These are phyloP conservation scores for Berkeleyomyces basicola DNA, from an alignment of 2,329 filamentous ascomycete genomes.

Conservation along the genomic window DNA sequence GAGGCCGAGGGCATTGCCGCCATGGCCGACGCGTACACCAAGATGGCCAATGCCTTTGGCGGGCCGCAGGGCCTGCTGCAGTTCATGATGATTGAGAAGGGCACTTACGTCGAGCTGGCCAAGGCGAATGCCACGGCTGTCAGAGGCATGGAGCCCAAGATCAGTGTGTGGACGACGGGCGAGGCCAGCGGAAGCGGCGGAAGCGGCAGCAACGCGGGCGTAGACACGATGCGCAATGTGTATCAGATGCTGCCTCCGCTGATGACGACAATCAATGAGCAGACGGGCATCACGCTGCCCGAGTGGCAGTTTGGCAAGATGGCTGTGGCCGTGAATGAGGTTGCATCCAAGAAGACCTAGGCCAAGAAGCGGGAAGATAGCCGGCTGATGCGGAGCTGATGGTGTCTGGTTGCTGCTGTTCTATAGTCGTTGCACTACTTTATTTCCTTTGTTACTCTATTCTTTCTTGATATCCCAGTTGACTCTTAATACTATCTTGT, in stretches of 20 bases:
- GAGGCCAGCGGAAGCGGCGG: constrained; percentile 27
- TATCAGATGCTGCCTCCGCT: constrained; percentile 74
- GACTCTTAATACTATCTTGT: background rate
- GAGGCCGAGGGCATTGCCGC: constrained; percentile 62
- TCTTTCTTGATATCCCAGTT: background rate
- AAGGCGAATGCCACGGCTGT: constrained; percentile 63
- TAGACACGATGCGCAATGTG: constrained; percentile 59
- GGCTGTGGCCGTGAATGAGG: constrained; percentile 19
- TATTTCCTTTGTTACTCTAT: background rate
- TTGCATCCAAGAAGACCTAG: constrained; percentile 14
- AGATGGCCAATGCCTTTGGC: constrained; percentile 55
- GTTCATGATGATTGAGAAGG: constrained; percentile 77
- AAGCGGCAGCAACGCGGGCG: constrained; percentile 15
- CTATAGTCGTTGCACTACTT: background rate
- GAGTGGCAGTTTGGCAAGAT: constrained; percentile 51
- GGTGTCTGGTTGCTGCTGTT: background rate
- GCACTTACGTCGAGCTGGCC: constrained; percentile 61
- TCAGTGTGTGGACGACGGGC: constrained; percentile 79
- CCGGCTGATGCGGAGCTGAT: background rate
- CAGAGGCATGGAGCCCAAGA: constrained; percentile 68
- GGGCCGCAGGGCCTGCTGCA: constrained; percentile 64
- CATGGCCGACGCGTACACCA: constrained; percentile 66
- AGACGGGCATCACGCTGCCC: constrained; percentile 68
- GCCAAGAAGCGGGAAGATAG: background rate
- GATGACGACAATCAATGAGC: constrained; percentile 72